Conservation (phyloP, 75 land plant species). For the Picea sitchensis region DNA sequence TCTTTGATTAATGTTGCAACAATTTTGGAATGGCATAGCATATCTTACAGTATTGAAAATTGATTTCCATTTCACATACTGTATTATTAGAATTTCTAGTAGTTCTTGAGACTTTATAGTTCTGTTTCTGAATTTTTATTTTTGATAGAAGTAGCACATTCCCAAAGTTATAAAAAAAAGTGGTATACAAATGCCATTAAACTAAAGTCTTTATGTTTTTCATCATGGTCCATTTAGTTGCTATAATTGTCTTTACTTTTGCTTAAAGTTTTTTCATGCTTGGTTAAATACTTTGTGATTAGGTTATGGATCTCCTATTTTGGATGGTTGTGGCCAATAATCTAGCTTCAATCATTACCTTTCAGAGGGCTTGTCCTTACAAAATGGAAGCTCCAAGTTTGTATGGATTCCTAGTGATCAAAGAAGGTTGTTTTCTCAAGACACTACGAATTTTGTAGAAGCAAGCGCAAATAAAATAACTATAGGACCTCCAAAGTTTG, state of each 20-base stretch:
- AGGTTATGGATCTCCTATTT: constrained; percentile 6
- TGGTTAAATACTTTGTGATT: neutral
- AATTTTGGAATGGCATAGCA: neutral
- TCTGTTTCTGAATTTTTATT: neutral
- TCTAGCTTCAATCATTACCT: neutral
- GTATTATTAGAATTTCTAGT: neutral
- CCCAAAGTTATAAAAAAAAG: neutral
- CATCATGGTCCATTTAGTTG: neutral
- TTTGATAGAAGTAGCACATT: neutral
- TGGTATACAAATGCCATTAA: neutral
- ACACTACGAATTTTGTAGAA: neutral
- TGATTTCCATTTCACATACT: neutral
- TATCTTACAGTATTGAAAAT: neutral
- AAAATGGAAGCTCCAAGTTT: neutral
- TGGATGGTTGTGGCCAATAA: neutral
- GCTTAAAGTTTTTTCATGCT: neutral
- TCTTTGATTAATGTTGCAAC: neutral
- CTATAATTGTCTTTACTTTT: neutral
- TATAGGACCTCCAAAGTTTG: constrained; percentile 48
- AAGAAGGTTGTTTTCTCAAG: neutral
- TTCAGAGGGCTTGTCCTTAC: neutral
- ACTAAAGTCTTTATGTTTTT: neutral
- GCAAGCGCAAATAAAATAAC: constrained; percentile 42
- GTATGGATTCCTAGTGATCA: neutral
- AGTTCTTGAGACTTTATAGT: neutral